A percentile compares a stretch with the other conserved stretches of the same genome.
Evolutionary conservation across 1,139 yeast genomes (phyloP).

Genomic region (Hemisphaericaspora xylofermentans): DNA sequence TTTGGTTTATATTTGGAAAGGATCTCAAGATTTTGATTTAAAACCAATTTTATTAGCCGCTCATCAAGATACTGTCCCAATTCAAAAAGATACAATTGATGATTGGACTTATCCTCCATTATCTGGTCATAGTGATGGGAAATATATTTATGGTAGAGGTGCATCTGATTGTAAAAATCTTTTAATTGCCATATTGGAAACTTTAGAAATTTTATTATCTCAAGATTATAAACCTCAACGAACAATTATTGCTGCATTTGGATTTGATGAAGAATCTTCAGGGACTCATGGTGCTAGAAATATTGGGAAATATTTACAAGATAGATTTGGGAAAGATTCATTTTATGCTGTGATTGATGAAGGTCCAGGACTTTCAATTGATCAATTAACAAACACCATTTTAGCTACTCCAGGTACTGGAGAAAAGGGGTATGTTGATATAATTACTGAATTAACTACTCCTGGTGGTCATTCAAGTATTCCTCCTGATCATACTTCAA

Average conservation of each 20-base stretch:
- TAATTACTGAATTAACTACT: slow-evolving; percentile 33
- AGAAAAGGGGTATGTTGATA: slow-evolving; percentile 43
- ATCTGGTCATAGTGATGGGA: slow-evolving; percentile 65
- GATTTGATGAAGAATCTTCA: slow-evolving; percentile 46
- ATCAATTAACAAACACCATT: slow-evolving; percentile 29
- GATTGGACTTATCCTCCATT: slow-evolving; percentile 74
- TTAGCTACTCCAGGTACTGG: slow-evolving; percentile 41
- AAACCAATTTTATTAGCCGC: slow-evolving; percentile 72
- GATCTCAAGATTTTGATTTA: slow-evolving; percentile 45
- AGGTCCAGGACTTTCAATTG: slow-evolving; percentile 35
- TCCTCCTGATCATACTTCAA: slow-evolving; percentile 48
- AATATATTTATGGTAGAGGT: slow-evolving; percentile 41
- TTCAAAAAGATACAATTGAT: slow-evolving; percentile 53
- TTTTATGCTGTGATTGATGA: slow-evolving; percentile 45
- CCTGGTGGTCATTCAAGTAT: slow-evolving; percentile 49
- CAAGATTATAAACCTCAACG: slow-evolving; percentile 34
- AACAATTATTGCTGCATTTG: slow-evolving; percentile 41
- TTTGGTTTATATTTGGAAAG: slow-evolving; percentile 65
- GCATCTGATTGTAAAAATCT: slow-evolving; percentile 43
- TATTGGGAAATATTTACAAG: slow-evolving; percentile 30
- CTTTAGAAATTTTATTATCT: slow-evolving; percentile 34
- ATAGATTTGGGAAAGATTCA: slow-evolving; percentile 34
- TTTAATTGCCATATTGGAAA: slow-evolving; percentile 38
- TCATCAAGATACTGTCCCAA: slow-evolving; percentile 85
- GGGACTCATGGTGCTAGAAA: slow-evolving; percentile 36